Evolutionary conservation across 768 basidiomycete genomes (phyloP).

Genomic region (Tricholoma sp.): DNA sequence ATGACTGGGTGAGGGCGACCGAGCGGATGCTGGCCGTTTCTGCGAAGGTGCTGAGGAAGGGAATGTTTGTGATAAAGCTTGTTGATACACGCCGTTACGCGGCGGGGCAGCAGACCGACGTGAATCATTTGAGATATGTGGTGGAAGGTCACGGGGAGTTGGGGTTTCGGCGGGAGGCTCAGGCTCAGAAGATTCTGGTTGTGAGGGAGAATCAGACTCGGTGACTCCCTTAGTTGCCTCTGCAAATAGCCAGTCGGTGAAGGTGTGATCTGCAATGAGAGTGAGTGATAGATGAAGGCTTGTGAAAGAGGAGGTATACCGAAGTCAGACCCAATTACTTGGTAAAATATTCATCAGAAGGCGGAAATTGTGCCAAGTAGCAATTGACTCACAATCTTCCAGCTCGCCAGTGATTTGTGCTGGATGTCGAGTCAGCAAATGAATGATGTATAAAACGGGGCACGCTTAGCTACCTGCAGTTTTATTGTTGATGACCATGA

Average conservation of each 20-base stretch:
- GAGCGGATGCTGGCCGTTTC: constrained; percentile 61
- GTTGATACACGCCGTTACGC: constrained; percentile 63
- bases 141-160: constrained; percentile 26
- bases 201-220: constrained; percentile 40
- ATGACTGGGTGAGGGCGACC: constrained; percentile 61
- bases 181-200: constrained; percentile 31
- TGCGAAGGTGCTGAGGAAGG: constrained; percentile 46
- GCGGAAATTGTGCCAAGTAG: constrained; percentile 1
- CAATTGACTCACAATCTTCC: constrained; percentile 58
- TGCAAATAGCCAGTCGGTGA: constrained; percentile 85
- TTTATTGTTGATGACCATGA: constrained; percentile 94
- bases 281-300: constrained; percentile 15
- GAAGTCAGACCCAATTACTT: constrained; percentile 77
- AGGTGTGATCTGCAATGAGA: constrained; percentile 55
- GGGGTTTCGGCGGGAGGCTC: constrained; percentile 26
- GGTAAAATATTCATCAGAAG: constrained; percentile 1
- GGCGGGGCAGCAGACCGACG: constrained; percentile 42
- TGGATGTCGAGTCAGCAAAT: constrained; percentile 24
- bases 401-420: constrained; percentile 87
- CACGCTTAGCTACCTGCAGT: constrained; percentile 50
- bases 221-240: constrained; percentile 70
- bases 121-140: constrained; percentile 31
- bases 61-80: constrained; percentile 63
- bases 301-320: constrained; percentile 34
- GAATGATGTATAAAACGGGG: constrained; percentile 7